Base-by-base conservation (phyloP, 2,329 filamentous ascomycete species). In the Cladophialophora immunda region DNA sequence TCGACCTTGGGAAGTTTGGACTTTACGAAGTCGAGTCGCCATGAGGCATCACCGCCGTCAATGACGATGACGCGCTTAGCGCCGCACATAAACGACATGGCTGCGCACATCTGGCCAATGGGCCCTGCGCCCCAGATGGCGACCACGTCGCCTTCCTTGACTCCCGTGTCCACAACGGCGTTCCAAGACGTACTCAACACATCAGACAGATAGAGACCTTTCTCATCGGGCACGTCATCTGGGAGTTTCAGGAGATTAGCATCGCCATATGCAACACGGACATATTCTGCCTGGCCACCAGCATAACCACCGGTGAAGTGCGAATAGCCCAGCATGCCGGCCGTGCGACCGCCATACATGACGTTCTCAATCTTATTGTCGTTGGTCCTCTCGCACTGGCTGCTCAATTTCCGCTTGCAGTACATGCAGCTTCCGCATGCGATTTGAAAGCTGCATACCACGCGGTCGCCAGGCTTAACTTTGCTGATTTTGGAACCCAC, bases 41-140 rank as follows among this genome's bases (percentile, higher is more conserved):
- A 89, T 25, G 75, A 73, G 2, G 84, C 87, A 66, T 86, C 68
- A 57, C 88, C 92, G 3, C 86, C 87, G 75, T 97, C 93, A 71
- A 97, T 89, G 68, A 94, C 86, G 72, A 96, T 94, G 68, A 97
- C 85, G 68, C 91, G 86, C 54, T 81, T 85, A 0, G 93, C 93
- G 8, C 92, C 92, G 63, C 93, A 88, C n/a, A 87, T 80, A 64
- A 92, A 82, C 0, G 89, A 81, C 76, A 88, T 89, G 47, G 88
- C 83, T 0, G 89, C 91, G 1, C 85, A 87, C 80, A 94, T 96
- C 61, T 92, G 92, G 0, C 93, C 93, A 59, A 97, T 92, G 0
- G 92, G 93, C 0, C 93, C 93, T 0, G 90, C 92, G n/a, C 92
- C 93, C 87, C 92, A 97, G 67, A 96, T 88, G 36, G 92, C 92